phyloP scores from a whole-genome alignment of 2,329 filamentous ascomycete species.

The Colletotrichum sp. region DNA sequence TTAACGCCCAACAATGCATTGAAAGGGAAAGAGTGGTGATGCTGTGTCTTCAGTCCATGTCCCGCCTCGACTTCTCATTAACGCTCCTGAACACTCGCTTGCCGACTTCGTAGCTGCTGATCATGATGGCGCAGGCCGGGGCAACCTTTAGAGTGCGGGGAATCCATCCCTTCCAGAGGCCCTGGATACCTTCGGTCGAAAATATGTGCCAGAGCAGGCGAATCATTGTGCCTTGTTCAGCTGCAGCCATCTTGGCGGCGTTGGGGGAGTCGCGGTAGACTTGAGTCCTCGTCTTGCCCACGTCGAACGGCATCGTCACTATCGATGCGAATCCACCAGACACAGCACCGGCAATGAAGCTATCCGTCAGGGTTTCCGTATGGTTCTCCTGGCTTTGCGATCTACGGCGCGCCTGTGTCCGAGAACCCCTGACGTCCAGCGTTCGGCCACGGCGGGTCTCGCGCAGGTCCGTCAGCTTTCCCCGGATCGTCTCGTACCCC shows the following conservation, averaged over 20 bases:
- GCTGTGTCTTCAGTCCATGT: not conserved
- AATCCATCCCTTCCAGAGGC: conserved; percentile 90
- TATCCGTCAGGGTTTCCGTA: conserved; percentile 81
- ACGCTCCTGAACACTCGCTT: conserved; percentile 83
- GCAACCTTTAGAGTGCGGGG: conserved; percentile 93
- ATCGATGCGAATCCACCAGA: conserved; percentile 88
- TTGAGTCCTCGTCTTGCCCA: conserved; percentile 95
- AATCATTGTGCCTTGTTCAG: conserved; percentile 80
- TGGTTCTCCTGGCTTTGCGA: conserved; percentile 74
- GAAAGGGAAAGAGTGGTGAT: not conserved
- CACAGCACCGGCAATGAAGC: conserved; percentile 82
- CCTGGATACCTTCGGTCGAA: conserved; percentile 77
- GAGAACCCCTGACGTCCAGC: conserved; percentile 39
- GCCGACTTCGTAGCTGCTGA: conserved; percentile 94
- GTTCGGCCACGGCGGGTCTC: conserved; percentile 52
- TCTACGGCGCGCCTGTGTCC: conserved; percentile 50
- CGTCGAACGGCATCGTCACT: conserved; percentile 93
- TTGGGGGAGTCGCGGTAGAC: conserved; percentile 68
- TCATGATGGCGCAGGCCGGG: conserved; percentile 98
- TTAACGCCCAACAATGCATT: conserved; percentile 18
- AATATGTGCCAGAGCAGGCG: conserved; percentile 92
- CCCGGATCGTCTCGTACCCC: conserved; percentile 88
- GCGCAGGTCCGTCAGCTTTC: conserved; percentile 72
- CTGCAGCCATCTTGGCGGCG: conserved; percentile 46
- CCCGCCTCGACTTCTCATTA: conserved; percentile 58